Conservation (phyloP, 805 yeast species). For the Spathaspora hagerdaliae region DNA sequence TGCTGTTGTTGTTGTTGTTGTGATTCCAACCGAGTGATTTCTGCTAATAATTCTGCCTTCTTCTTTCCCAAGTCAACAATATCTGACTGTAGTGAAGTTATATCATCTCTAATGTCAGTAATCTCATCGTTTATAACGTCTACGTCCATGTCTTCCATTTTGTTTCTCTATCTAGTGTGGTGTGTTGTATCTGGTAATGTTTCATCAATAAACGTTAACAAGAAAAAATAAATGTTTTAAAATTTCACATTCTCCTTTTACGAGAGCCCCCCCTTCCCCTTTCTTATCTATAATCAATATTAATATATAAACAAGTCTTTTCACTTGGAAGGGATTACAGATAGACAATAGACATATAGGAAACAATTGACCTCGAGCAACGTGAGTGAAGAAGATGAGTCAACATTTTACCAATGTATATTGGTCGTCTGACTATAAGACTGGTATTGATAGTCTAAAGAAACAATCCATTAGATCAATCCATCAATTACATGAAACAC, state of each 20-base stretch:
- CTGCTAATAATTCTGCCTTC: slow-evolving; percentile 7
- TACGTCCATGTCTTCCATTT: not conserved
- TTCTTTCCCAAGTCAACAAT: slow-evolving; percentile 11
- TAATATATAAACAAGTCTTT: not conserved
- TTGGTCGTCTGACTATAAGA: slow-evolving; percentile 40
- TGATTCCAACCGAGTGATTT: slow-evolving; percentile 9
- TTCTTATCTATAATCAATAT: too few species aligned
- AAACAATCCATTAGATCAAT: slow-evolving; percentile 29
- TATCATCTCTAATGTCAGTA: slow-evolving; percentile 15
- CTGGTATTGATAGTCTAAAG: slow-evolving; percentile 30
- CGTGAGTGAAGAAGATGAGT: too few species aligned
- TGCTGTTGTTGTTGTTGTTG: not conserved
- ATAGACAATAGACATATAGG: too few species aligned
- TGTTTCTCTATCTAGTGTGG: too few species aligned
- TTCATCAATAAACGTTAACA: too few species aligned
- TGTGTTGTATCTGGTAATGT: too few species aligned
- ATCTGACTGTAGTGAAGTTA: slow-evolving; percentile 15
- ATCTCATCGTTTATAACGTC: slow-evolving; percentile 11
- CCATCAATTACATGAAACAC: slow-evolving; percentile 37
- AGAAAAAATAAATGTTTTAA: too few species aligned
- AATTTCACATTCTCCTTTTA: too few species aligned
- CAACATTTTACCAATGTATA: slow-evolving; percentile 11
- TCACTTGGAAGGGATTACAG: not conserved
- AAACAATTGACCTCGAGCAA: too few species aligned
- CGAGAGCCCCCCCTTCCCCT: too few species aligned